These are phyloP conservation scores for Ustilago xerochloae DNA, from an alignment of 1,284 basidiomycete species.

Conservation along the genomic window DNA sequence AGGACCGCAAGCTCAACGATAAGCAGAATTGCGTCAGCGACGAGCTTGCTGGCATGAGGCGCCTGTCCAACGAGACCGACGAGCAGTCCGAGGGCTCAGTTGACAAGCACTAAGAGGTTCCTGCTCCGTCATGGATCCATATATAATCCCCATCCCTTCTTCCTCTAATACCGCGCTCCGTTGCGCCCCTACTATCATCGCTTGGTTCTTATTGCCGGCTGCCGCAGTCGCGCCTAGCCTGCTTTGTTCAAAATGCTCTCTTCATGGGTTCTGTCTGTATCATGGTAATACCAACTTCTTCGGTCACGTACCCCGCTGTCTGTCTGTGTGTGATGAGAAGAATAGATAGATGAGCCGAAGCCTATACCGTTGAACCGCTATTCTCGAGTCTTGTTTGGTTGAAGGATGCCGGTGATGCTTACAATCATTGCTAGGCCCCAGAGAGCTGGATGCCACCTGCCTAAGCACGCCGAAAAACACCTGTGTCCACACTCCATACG, in stretches of 20 bases:
- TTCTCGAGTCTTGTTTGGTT: no score
- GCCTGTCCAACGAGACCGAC: conserved; percentile 26
- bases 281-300: background rate
- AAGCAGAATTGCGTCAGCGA: conserved; percentile 65
- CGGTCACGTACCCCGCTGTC: background rate
- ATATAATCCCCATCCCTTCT: background rate
- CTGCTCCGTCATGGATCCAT: background rate
- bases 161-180: background rate
- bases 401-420: no score
- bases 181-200: background rate
- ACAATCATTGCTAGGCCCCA: no score
- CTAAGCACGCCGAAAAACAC: no score
- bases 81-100: conserved; percentile 15
- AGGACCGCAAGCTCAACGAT: conserved; percentile 57
- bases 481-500: no score
- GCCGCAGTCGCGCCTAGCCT: background rate
- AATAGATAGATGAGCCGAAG: no score
- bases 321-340: no score
- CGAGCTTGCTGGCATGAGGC: conserved; percentile 58
- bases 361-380: no score
- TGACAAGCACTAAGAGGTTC: conserved; percentile 21
- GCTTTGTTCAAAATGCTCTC: background rate
- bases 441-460: no score
- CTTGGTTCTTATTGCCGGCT: background rate
- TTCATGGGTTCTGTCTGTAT: background rate